Conservation (phyloP, 768 basidiomycete species). For the Vararia minispora region DNA sequence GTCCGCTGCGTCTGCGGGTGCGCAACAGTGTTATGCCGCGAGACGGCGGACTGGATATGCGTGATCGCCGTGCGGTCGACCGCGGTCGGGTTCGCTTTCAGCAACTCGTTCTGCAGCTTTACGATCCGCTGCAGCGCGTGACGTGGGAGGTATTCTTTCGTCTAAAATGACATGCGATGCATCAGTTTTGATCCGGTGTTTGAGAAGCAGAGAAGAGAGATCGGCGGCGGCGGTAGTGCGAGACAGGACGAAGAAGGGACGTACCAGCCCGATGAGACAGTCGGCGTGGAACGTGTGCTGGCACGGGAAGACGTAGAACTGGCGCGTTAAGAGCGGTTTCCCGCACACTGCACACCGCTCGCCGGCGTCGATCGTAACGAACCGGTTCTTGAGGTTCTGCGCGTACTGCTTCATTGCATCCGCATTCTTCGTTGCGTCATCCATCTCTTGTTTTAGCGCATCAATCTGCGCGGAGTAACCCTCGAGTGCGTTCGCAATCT, state of each 20-base stretch:
- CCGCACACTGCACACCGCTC: slow-evolving; percentile 83
- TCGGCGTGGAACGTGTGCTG: slow-evolving; percentile 97
- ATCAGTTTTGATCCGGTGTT: not conserved
- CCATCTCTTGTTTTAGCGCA: slow-evolving; percentile 85
- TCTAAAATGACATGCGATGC: slow-evolving; percentile 36
- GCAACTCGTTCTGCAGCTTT: slow-evolving; percentile 72
- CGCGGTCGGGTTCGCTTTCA: slow-evolving; percentile 36
- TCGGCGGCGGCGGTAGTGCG: not conserved
- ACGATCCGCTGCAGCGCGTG: slow-evolving; percentile 77
- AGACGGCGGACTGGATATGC: slow-evolving; percentile 12
- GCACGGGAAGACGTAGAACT: slow-evolving; percentile 98
- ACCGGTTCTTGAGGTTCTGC: slow-evolving; percentile 70
- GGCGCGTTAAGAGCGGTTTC: slow-evolving; percentile 65
- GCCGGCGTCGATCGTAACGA: slow-evolving; percentile 81
- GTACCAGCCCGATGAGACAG: slow-evolving; percentile 87
- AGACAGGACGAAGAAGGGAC: slow-evolving; percentile 19
- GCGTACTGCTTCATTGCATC: slow-evolving; percentile 94
- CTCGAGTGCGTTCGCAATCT: slow-evolving; percentile 92
- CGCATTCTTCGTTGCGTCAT: slow-evolving; percentile 84
- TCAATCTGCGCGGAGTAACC: slow-evolving; percentile 91
- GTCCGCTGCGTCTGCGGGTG: slow-evolving; percentile 48
- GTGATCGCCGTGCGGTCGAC: slow-evolving; percentile 20
- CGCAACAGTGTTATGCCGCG: too few relatives aligned
- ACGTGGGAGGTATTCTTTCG: slow-evolving; percentile 83
- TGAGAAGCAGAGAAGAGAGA: slow-evolving; percentile 4